Conservation (phyloP, 768 basidiomycete species). For the Galerina marginata region DNA sequence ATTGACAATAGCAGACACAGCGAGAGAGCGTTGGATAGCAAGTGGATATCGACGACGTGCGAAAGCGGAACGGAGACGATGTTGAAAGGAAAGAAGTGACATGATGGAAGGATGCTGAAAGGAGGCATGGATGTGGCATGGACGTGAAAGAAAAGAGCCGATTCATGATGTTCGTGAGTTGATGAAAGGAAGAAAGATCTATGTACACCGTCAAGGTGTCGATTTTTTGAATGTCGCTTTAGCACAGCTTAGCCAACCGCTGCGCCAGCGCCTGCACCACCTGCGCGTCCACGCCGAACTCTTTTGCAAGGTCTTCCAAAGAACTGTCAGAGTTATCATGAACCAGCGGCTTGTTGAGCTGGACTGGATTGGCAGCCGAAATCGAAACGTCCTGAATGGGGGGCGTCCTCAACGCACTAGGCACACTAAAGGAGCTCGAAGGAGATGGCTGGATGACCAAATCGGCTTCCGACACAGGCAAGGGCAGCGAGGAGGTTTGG, state of each 20-base stretch:
- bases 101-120: not conserved
- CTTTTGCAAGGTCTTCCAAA: constrained; percentile 65
- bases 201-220: not conserved
- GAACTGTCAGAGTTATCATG: constrained; percentile 22
- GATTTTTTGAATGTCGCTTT: not conserved
- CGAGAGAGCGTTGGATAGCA: constrained; percentile 18
- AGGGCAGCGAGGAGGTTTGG: constrained; percentile 29
- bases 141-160: not conserved
- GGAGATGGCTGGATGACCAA: constrained; percentile 18
- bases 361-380: constrained; percentile 7
- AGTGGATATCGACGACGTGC: constrained; percentile 12
- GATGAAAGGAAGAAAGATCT: not conserved
- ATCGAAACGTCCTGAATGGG: constrained; percentile 21
- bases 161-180: not conserved
- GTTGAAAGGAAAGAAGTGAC: not conserved
- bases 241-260: constrained; percentile 43
- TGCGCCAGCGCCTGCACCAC: constrained; percentile 72
- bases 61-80: constrained; percentile 2
- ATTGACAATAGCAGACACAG: not conserved
- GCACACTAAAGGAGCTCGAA: constrained; percentile 20
- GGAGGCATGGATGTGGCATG: not conserved
- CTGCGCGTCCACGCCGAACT: constrained; percentile 76
- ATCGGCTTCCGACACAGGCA: constrained; percentile 21
- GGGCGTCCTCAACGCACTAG: constrained; percentile 31
- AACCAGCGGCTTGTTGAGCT: constrained; percentile 15